phyloP scores from a whole-genome alignment of 2,329 filamentous ascomycete species.

The Pseudocercospora crystallina region DNA sequence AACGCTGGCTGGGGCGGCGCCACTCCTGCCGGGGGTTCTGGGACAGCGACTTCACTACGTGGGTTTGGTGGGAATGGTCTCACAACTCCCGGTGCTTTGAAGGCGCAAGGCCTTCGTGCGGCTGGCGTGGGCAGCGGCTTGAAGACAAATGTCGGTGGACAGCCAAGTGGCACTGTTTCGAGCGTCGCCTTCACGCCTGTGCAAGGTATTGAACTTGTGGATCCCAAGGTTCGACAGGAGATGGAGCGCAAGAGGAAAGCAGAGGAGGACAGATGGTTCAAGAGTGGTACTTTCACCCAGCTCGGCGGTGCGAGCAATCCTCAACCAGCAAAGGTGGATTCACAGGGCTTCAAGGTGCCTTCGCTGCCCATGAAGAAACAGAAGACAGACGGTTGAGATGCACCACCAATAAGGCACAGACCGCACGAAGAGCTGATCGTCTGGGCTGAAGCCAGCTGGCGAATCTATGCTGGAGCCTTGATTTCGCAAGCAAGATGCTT shows the following conservation, averaged over 20 bases:
- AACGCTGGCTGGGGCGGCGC: slow-evolving; percentile 89
- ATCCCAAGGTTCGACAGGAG: slow-evolving; percentile 86
- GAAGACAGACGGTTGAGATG: slow-evolving; percentile 26
- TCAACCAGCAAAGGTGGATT: slow-evolving; percentile 52
- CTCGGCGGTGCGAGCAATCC: slow-evolving; percentile 51
- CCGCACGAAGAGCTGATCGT: too few relatives aligned
- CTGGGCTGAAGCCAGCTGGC: too few relatives aligned
- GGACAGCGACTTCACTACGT: slow-evolving; percentile 77
- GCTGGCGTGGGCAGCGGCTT: slow-evolving; percentile 68
- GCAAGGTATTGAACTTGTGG: slow-evolving; percentile 90
- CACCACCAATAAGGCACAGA: not conserved
- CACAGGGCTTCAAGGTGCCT: slow-evolving; percentile 79
- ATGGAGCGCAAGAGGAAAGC: slow-evolving; percentile 87
- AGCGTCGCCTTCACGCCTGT: slow-evolving; percentile 91
- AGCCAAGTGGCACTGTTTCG: slow-evolving; percentile 61
- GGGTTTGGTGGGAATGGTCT: slow-evolving; percentile 66
- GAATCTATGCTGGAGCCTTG: too few relatives aligned
- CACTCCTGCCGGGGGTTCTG: slow-evolving; percentile 56
- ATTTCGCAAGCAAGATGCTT: too few relatives aligned
- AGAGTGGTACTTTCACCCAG: slow-evolving; percentile 94
- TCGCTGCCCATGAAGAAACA: slow-evolving; percentile 71
- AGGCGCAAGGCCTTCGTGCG: slow-evolving; percentile 74
- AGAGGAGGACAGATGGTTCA: slow-evolving; percentile 95
- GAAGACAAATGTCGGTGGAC: slow-evolving; percentile 28
- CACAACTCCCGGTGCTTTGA: slow-evolving; percentile 66